Conservation (phyloP, 108 stramenopile genomes). For the Conticribra guillardii region DNA sequence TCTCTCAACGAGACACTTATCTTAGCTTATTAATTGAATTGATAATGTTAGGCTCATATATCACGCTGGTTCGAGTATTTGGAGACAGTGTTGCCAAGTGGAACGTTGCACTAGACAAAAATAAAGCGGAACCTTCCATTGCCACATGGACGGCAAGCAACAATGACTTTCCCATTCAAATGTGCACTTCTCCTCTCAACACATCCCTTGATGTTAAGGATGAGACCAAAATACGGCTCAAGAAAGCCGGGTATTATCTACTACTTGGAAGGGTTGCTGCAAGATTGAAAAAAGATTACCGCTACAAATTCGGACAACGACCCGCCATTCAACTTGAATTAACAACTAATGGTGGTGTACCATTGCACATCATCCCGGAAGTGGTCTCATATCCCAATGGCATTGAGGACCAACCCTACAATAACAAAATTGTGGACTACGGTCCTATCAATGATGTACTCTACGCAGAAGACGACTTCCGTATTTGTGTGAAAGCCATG, state of each 20-base stretch:
- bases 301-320: not conserved
- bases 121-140: conserved; percentile 18
- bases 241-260: conserved; percentile 27
- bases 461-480: conserved; percentile 17
- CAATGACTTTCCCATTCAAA: conserved; percentile 16
- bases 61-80: conserved; percentile 21
- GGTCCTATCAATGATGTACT: conserved; percentile 24
- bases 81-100: conserved; percentile 23
- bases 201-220: conserved; percentile 16
- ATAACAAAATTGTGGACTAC: conserved; percentile 23
- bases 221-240: conserved; percentile 29
- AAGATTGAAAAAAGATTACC: conserved; percentile 13
- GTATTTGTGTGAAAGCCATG: conserved; percentile 4
- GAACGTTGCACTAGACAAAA: conserved; percentile 3
- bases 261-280: conserved; percentile 23
- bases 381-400: conserved; percentile 10
- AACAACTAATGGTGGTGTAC: conserved; percentile 1
- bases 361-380: conserved; percentile 12
- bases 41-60: no score
- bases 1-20: no score
- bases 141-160: conserved; percentile 21
- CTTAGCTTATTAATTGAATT: no score
- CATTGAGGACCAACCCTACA: not conserved
- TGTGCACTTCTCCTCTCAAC: not conserved
- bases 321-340: conserved; percentile 11